Percentiles rank a stretch among this genome's conserved stretches.
These are phyloP conservation scores for Elaphomyces granulatus DNA, from an alignment of 495 filamentous ascomycete genomes.

Conservation along the genomic window DNA sequence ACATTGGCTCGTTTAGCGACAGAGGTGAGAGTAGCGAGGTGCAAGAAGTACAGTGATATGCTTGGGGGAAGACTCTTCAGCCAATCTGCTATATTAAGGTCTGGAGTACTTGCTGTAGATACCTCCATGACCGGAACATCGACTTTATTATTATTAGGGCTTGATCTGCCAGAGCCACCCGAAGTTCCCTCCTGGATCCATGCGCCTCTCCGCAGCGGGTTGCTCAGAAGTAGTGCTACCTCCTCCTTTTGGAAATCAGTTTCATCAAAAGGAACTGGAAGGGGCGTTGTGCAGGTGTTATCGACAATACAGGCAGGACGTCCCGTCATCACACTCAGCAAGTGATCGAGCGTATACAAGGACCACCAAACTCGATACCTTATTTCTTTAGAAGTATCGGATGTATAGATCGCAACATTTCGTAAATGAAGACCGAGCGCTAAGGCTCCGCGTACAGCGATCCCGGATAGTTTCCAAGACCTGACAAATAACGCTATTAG, in stretches of 20 bases:
- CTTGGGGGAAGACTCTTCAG: constrained; percentile 21
- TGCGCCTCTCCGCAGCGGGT: constrained; percentile 10
- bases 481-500: constrained; percentile 18
- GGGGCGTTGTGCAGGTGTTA: constrained; percentile 37
- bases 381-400: constrained; percentile 39
- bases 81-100: constrained; percentile 14
- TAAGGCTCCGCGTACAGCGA: constrained; percentile 41
- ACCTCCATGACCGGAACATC: not conserved
- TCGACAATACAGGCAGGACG: constrained; percentile 43
- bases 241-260: constrained; percentile 27
- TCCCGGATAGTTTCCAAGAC: constrained; percentile 45
- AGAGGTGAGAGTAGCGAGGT: constrained; percentile 30
- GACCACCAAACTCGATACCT: constrained; percentile 49
- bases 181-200: constrained; percentile 13
- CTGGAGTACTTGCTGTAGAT: not conserved
- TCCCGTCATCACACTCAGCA: constrained; percentile 44
- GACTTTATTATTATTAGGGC: constrained; percentile 14
- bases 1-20: constrained; percentile 38
- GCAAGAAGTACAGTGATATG: constrained; percentile 37
- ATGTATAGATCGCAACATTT: constrained; percentile 34
- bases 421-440: constrained; percentile 47
- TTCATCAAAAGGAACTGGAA: constrained; percentile 41
- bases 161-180: constrained; percentile 9
- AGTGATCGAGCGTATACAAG: constrained; percentile 41
- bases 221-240: constrained; percentile 20